phyloP scores from a whole-genome alignment of 768 basidiomycete species.

The Termitomyces sp. region DNA sequence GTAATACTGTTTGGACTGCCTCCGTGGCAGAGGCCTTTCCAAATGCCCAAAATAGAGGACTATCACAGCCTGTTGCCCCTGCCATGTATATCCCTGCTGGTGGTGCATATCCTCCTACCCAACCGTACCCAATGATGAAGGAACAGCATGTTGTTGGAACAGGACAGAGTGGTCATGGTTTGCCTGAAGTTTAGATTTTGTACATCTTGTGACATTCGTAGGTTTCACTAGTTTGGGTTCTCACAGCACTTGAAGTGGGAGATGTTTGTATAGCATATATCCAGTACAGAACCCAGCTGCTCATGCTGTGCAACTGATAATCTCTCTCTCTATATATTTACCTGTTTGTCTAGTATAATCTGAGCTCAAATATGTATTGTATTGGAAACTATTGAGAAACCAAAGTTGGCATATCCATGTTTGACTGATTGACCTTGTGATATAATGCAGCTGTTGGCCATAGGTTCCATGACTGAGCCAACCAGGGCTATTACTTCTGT shows the following conservation, averaged over 20 bases:
- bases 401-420: too few relatives aligned
- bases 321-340: too few relatives aligned
- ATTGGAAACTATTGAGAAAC: too few relatives aligned
- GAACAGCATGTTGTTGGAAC: neutral
- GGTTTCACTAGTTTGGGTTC: neutral
- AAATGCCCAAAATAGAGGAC: neutral
- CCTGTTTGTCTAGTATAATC: too few relatives aligned
- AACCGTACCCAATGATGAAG: neutral
- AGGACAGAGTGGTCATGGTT: neutral
- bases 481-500: too few relatives aligned
- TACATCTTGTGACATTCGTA: neutral
- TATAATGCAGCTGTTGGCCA: too few relatives aligned
- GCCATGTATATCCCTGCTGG: neutral
- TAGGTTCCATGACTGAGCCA: too few relatives aligned
- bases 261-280: too few relatives aligned
- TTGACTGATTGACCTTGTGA: too few relatives aligned
- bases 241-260: neutral
- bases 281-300: too few relatives aligned
- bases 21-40: constrained; percentile 8
- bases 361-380: too few relatives aligned
- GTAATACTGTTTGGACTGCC: constrained; percentile 8
- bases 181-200: neutral
- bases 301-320: too few relatives aligned
- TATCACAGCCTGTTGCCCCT: neutral
- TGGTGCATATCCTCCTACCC: neutral